phyloP scores from a whole-genome alignment of 345 rosid species.

The Angophora floribunda region DNA sequence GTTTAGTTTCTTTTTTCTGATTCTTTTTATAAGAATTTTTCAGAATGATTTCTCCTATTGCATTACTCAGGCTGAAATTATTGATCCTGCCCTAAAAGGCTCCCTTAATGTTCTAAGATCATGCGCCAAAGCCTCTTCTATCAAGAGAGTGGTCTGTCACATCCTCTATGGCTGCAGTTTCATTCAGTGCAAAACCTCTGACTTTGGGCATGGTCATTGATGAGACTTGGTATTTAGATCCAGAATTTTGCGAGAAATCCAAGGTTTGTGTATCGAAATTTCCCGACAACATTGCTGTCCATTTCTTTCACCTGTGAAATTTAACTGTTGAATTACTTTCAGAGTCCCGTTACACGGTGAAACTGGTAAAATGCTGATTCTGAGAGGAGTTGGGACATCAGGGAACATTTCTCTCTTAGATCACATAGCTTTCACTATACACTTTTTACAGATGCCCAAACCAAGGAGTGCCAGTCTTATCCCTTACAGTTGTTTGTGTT shows the following conservation, averaged over 20 bases:
- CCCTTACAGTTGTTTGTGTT: neutral
- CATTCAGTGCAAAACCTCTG: slow-evolving; percentile 11
- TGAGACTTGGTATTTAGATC: slow-evolving; percentile 42
- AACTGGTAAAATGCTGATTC: neutral
- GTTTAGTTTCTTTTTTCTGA: neutral
- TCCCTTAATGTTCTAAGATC: slow-evolving; percentile 38
- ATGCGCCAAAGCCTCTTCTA: slow-evolving; percentile 24
- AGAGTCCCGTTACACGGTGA: neutral
- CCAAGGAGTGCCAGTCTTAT: neutral
- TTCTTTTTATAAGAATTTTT: neutral
- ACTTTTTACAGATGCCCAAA: neutral
- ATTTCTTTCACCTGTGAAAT: neutral
- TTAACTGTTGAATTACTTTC: neutral
- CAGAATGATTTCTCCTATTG: neutral
- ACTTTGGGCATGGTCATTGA: slow-evolving; percentile 24
- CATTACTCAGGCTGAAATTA: slow-evolving; percentile 16
- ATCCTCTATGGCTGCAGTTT: slow-evolving; percentile 34
- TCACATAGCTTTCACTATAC: neutral
- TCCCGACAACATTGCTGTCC: neutral
- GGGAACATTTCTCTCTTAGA: neutral
- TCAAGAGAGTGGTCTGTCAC: slow-evolving; percentile 42
- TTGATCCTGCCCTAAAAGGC: slow-evolving; percentile 42
- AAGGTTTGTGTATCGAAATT: slow-evolving; percentile 1
- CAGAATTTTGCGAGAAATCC: slow-evolving; percentile 5
- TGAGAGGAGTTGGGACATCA: neutral